These are phyloP conservation scores for Cordia subcordata DNA, from an alignment of 257 asterid genomes.

Conservation along the genomic window DNA sequence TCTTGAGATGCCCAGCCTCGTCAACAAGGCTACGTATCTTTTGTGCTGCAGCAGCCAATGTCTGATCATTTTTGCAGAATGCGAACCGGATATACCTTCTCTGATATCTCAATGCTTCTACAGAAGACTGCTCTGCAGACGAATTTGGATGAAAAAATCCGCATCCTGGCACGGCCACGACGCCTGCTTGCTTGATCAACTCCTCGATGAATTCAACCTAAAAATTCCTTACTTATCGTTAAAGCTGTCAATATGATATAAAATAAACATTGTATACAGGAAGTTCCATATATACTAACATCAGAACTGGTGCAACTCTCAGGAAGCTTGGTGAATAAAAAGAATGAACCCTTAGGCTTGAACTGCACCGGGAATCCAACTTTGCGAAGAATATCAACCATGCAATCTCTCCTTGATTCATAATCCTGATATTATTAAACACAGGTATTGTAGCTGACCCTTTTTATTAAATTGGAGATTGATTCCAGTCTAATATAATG, in stretches of 20 bases:
- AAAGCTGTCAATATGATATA: background rate
- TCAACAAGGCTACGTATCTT: conserved; percentile 40
- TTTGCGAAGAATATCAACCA: conserved; percentile 49
- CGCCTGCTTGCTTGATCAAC: conserved; percentile 72
- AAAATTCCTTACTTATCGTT: background rate
- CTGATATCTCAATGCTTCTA: conserved; percentile 17
- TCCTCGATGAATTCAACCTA: conserved; percentile 80
- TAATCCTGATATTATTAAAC: conserved; percentile 52
- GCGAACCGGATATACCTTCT: conserved; percentile 65
- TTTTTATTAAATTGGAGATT: background rate
- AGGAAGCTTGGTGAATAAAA: conserved; percentile 73
- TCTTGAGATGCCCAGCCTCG: conserved; percentile 43
- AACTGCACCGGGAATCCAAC: conserved; percentile 57
- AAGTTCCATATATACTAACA: conserved; percentile 35
- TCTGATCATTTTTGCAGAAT: conserved; percentile 72
- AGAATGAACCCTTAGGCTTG: conserved; percentile 75
- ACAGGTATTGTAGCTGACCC: background rate
- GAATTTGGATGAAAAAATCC: conserved; percentile 57
- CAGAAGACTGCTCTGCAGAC: conserved; percentile 10
- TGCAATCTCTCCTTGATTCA: conserved; percentile 61
- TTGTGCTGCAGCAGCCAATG: conserved; percentile 57
- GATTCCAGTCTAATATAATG: background rate
- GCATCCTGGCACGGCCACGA: conserved; percentile 89
- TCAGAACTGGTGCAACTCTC: conserved; percentile 62
- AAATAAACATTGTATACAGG: too few species aligned